Conservation (phyloP, 257 asterid species). For the Solanum chmielewskii region DNA sequence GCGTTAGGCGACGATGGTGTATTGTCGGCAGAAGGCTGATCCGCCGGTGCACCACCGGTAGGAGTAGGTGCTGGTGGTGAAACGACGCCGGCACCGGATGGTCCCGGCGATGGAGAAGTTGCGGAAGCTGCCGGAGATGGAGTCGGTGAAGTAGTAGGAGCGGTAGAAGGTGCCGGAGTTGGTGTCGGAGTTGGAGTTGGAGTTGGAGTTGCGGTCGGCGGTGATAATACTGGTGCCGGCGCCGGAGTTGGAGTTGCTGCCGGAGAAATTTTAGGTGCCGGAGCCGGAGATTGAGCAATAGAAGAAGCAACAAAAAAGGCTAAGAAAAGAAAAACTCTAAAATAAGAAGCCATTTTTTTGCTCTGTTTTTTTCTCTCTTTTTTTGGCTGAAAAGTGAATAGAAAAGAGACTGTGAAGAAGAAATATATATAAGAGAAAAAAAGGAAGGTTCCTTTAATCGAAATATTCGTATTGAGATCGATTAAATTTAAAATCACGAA, state of each 20-base stretch:
- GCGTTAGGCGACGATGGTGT: conserved; percentile 28
- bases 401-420: conserved; percentile 11
- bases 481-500: background rate
- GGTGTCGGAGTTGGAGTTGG: background rate
- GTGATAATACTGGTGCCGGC: conserved; percentile 24
- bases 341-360: conserved; percentile 19
- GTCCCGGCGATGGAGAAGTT: conserved; percentile 12
- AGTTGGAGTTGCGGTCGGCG: conserved; percentile 17
- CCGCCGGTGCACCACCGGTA: conserved; percentile 5
- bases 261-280: conserved; percentile 49
- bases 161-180: background rate
- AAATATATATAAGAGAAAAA: background rate
- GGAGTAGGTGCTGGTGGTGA: conserved; percentile 29
- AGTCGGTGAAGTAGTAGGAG: background rate
- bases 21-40: conserved; percentile 10
- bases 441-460: background rate
- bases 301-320: conserved; percentile 47
- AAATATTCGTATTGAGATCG: background rate
- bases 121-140: conserved; percentile 1
- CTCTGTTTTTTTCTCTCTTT: background rate
- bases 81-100: background rate
- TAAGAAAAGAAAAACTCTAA: conserved; percentile 33
- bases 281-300: conserved; percentile 52
- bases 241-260: conserved; percentile 35
- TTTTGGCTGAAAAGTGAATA: background rate